Base-by-base conservation (phyloP, 2,329 filamentous ascomycete species). In the Camillea tinctor region DNA sequence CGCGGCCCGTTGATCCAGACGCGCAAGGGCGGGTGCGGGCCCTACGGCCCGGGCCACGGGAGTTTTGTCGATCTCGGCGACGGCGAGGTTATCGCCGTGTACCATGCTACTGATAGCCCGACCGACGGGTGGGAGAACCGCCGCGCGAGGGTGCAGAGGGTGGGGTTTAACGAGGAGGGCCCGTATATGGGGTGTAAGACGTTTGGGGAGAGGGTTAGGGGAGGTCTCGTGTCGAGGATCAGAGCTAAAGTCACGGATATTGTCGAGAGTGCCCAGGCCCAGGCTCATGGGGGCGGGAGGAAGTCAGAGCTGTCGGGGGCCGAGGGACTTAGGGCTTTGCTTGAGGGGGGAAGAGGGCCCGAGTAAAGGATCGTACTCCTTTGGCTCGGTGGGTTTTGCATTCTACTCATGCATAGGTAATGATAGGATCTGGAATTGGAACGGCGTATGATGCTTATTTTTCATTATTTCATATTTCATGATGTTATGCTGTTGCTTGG, bases 1-100 rank as follows among this genome's bases (percentile, higher is more conserved):
- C 57, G 59, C 3, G 65, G 64, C 24, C 71, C 72, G 30, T 64
- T 74, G 1, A 57, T 72, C 3, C 65, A 69, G 56, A 62, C 67
- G 2, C 54, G 54, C 11, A 50, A 59, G 36, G 57, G 62, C n/a
- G 59, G 55, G 13, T 20, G 40, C 0, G 59, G 62, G 1, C 68
- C 66, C 8, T 73, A 66, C 52, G 72, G 72, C 0, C 72, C 72
- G 0, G 71, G 72, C 0, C 72, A 74, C 23, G 72, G 72, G 8
- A 72, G 67, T 15, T 74, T 74, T 13, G 44, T 71, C 2, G 58
- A 64, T 4, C 17, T 71, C 4, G 65, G 60, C 1, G 62, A 52
- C n/a, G 66, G 64, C 0, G 50, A 72, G 17, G 64, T 68, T n/a
- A 59, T 73, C 0, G 68, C 70, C 4, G 60, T 74, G 4, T 74